Percentiles rank a stretch among this genome's conserved stretches.
Conservation (phyloP, 805 yeast species). For the Saturnispora zaruensis region DNA sequence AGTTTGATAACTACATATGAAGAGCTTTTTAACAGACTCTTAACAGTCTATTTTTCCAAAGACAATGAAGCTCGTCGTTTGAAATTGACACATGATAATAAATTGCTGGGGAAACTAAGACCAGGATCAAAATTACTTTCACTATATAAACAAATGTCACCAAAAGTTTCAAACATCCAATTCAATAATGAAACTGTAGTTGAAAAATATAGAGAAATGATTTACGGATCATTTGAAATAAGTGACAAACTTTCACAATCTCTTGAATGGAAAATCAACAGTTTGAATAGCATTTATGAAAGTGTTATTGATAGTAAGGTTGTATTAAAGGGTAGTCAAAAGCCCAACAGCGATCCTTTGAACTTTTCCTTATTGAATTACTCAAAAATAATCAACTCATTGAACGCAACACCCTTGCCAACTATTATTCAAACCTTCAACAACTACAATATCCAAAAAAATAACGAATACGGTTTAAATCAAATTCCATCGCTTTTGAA, state of each 20-base stretch:
- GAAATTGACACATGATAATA: slow-evolving; percentile 20
- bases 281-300: slow-evolving; percentile 14
- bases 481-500: neutral
- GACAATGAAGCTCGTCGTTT: slow-evolving; percentile 13
- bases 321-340: neutral
- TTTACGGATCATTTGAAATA: slow-evolving; percentile 22
- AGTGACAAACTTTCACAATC: slow-evolving; percentile 25
- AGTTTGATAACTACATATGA: neutral
- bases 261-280: slow-evolving; percentile 23
- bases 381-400: neutral
- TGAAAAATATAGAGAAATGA: slow-evolving; percentile 18
- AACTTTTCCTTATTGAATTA: neutral
- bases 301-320: neutral
- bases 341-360: neutral
- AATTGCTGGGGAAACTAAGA: slow-evolving; percentile 24
- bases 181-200: slow-evolving; percentile 17
- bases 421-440: neutral
- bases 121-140: slow-evolving; percentile 28
- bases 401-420: neutral
- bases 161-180: slow-evolving; percentile 16
- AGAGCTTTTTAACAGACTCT: slow-evolving; percentile 7
- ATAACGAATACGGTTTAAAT: neutral
- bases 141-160: slow-evolving; percentile 22
- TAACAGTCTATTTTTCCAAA: slow-evolving; percentile 17
- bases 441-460: neutral